Base-by-base conservation (phyloP, 2,329 filamentous ascomycete species). In the Lasiodiplodia sp. region DNA sequence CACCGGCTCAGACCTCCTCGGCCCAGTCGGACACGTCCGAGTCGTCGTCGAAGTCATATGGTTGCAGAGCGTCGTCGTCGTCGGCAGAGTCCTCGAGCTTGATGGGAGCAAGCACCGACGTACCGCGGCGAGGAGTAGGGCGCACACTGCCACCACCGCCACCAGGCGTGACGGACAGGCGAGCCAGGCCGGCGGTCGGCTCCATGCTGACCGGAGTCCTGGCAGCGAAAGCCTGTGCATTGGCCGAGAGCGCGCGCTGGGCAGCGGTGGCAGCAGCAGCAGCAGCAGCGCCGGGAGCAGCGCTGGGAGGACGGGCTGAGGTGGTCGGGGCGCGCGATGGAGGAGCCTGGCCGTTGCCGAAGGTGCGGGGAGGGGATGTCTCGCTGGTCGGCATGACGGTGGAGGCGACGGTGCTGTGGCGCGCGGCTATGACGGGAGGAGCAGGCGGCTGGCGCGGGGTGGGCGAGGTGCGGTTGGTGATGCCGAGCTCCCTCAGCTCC, bases 11-110 rank as follows among this genome's bases (percentile, higher is more conserved):
- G 18, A 57, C 55, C 12, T 57, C 28, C 16, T 21, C 28, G 3
- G n/a, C 56, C 56, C 56, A 58, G 4, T 58, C 56, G 2, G 56
- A 58, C 3, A 44, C 56, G 11, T 25, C 38, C 37, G 56, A 60
- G n/a, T 60, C 56, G 14, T 44, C 56, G 0, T 44, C 37, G 1
- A 28, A 16, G 11, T 25, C 56, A 16, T 31, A 18, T 8, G 8
- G 2, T 2, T 14, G 7, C 18, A 47, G 18, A 3, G 2, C 52
- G 25, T 55, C 57, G 21, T 62, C 57, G 23, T 62, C 57, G 21
- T 23, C 25, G 23, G 11, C 44, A 4, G 4, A 10, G 2, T 51
- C 58, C 28, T 63, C 58, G 7, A 63, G 28, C 40, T 63, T 63
- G 44, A 63, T 63, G 10, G 34, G 23, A 0, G 56, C n/a, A 14